Base-by-base conservation (phyloP, 1,284 basidiomycete genomes). In the Omphalotus olearius region DNA sequence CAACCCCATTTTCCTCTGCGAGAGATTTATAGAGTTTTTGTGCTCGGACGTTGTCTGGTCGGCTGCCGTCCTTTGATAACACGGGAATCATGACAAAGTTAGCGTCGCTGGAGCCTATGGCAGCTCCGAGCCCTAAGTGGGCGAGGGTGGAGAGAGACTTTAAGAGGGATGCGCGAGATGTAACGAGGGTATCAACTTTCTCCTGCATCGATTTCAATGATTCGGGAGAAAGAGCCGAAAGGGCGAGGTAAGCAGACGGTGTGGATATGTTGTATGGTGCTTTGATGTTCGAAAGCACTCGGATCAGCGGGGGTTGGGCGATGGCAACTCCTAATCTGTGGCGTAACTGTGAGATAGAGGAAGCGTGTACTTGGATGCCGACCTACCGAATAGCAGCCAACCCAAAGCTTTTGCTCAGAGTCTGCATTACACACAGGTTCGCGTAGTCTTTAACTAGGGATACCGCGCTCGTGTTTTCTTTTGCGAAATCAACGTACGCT, bases 201-300 rank as follows among this genome's bases (percentile, higher is more conserved):
- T 60, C 49, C n/a, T 74, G 76, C 88, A 93, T 93, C 14, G 69
- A 62, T 0, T 66, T 62, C 11, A 97, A 61, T 4, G 91, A 86
- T 11, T 70, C 63, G 0, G 82, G 74, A 0, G 88, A 83, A 33
- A 93, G 78, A 14, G 96, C 93, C 9, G 88, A 78, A 11, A 88
- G 71, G 0, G 93, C 94, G 26, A 98, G 81, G 44, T 83, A 74
- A 6, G 96, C 92, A 2, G 93, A 93, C 0, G 94, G 94, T 0
- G 88, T 82, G 11, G 94, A 96, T 59, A 99, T 87, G 69, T 98
- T 98, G 76, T 99, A 99, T 0, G 96, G 96, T 0, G 96, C 97
- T 69, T 99, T 99, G 48, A 96, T 92, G 69, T 98, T 99, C 62
- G 86, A 85, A 56, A 99, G 82, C 59, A 98, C 82, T 65, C 96